Conservation (phyloP, 495 filamentous ascomycete species). For the Pyronema omphalodes region DNA sequence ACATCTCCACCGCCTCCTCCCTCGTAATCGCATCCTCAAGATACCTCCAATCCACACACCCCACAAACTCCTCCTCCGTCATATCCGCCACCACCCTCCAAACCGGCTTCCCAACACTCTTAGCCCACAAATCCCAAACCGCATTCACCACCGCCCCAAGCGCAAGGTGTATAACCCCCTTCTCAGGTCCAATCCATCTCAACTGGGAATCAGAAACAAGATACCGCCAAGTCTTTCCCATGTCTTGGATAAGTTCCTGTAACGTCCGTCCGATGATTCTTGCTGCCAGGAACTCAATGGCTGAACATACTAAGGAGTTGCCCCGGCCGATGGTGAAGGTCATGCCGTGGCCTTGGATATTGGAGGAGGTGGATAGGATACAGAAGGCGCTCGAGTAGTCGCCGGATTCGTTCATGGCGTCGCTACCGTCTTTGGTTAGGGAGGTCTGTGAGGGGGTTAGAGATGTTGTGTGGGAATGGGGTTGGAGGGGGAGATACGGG, state of each 20-base stretch:
- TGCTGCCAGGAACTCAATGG: conserved; percentile 56
- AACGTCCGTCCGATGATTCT: conserved; percentile 57
- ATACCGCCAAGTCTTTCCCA: conserved; percentile 79
- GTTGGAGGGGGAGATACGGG: conserved; percentile 36
- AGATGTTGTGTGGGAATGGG: neutral
- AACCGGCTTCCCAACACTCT: conserved; percentile 65
- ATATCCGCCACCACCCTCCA: conserved; percentile 84
- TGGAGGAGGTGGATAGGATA: conserved; percentile 57
- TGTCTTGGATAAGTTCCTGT: conserved; percentile 55
- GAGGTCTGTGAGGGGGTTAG: conserved; percentile 47
- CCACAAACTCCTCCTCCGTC: conserved; percentile 67
- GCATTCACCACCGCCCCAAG: conserved; percentile 83
- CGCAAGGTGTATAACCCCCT: conserved; percentile 85
- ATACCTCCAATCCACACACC: conserved; percentile 83
- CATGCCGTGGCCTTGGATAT: conserved; percentile 73
- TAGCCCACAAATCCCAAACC: conserved; percentile 90
- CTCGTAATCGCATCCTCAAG: conserved; percentile 86
- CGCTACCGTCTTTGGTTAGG: conserved; percentile 82
- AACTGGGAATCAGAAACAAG: conserved; percentile 79
- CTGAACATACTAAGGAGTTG: conserved; percentile 80
- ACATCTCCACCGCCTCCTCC: conserved; percentile 56
- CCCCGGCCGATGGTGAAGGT: conserved; percentile 94
- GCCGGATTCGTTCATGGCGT: conserved; percentile 91
- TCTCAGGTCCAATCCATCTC: conserved; percentile 90
- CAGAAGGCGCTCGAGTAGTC: conserved; percentile 91